A percentile compares a stretch with the other conserved stretches of the same genome.
Evolutionary conservation across 257 asterid species (phyloP).

Genomic region (Capsicum rhomboideum): DNA sequence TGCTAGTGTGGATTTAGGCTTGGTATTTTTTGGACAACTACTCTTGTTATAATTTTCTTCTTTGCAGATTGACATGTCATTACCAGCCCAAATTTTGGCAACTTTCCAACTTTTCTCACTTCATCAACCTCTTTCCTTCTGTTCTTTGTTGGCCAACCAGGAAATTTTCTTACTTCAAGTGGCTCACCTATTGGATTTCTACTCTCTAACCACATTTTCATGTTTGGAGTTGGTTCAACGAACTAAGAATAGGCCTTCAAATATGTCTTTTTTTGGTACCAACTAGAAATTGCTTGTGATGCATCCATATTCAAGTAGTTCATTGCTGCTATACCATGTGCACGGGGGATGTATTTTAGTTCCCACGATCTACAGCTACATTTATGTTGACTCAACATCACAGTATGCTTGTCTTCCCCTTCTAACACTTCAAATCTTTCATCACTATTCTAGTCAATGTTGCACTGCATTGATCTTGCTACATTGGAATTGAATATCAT

Average conservation of each 20-base stretch:
- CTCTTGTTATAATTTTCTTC: background rate
- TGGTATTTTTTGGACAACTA: background rate
- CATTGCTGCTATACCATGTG: background rate
- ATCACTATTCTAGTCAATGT: too few species aligned
- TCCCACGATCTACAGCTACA: background rate
- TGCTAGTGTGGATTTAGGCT: background rate
- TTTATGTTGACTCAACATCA: background rate
- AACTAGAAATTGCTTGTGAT: background rate
- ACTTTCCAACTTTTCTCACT: background rate
- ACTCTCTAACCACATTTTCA: background rate
- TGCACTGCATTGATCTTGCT: too few species aligned
- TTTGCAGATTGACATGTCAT: background rate
- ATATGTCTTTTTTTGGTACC: background rate
- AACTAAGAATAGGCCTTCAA: background rate
- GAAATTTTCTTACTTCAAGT: background rate
- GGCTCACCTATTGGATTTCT: background rate
- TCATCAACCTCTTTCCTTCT: background rate
- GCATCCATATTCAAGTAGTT: background rate
- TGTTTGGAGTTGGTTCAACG: background rate
- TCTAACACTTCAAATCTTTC: too few species aligned
- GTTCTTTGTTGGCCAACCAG: background rate
- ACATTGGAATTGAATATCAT: too few species aligned
- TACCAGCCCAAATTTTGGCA: background rate
- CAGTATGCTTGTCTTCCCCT: background rate
- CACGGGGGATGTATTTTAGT: background rate